A percentile compares a stretch with the other conserved stretches of the same genome.
These are phyloP conservation scores for Primulina huaijiensis DNA, from an alignment of 257 asterid genomes.

Conservation along the genomic window DNA sequence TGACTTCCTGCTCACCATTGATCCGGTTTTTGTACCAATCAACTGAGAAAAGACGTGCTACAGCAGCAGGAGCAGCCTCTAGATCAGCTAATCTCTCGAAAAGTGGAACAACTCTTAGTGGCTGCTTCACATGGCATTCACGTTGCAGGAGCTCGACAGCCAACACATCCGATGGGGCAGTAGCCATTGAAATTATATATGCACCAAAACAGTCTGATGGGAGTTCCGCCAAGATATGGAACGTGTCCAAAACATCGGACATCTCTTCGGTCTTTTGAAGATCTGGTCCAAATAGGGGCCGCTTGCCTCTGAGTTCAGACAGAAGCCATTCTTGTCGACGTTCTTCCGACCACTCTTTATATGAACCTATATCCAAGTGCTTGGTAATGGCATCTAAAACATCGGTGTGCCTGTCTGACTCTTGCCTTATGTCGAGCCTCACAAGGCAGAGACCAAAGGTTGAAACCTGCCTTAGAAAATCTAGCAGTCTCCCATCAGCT, in stretches of 20 bases:
- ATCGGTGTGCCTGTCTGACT: constrained; percentile 60
- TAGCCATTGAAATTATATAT: constrained; percentile 72
- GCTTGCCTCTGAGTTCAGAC: constrained; percentile 54
- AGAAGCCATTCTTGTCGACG: constrained; percentile 54
- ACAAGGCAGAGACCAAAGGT: constrained; percentile 61
- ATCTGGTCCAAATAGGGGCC: constrained; percentile 58
- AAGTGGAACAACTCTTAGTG: constrained; percentile 57
- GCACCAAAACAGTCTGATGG: constrained; percentile 66
- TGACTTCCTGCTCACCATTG: constrained; percentile 61
- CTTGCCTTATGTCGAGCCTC: constrained; percentile 60
- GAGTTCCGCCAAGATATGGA: constrained; percentile 54
- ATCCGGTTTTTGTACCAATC: constrained; percentile 57
- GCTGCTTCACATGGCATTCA: constrained; percentile 53
- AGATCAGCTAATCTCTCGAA: constrained; percentile 61
- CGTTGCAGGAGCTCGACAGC: constrained; percentile 70
- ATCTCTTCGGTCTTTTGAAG: constrained; percentile 61
- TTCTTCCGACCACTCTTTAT: constrained; percentile 54
- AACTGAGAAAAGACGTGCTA: constrained; percentile 56
- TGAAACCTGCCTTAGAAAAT: constrained; percentile 58
- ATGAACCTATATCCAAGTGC: constrained; percentile 56
- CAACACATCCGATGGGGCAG: constrained; percentile 57
- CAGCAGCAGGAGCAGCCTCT: constrained; percentile 58
- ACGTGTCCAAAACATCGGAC: constrained; percentile 48
- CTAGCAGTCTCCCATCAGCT: constrained; percentile 67
- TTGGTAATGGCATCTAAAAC: constrained; percentile 54